Evolutionary conservation across 2,329 filamentous ascomycete species (phyloP), one percentile per base, ranked within the genome.

Genomic region (Fusarium transvaalense): DNA sequence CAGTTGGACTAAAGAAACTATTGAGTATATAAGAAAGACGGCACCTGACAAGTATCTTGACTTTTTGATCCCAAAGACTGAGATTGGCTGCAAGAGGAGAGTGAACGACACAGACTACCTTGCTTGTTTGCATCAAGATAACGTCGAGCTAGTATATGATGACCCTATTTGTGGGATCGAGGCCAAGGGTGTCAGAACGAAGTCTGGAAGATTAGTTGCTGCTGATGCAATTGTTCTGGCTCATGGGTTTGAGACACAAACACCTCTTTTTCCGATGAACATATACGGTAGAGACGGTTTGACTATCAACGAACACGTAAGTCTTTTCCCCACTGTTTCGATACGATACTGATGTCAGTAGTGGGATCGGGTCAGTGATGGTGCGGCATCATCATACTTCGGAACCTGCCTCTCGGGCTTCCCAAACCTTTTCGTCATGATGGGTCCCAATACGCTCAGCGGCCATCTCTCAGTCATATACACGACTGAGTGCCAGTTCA

Each of bases 401-500:
- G 83, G 84, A n/a, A 84, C 83, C 2, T 83, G 81, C 34, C 61
- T 85, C 0, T 80, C 82, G 2, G 74, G 75, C 1, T 84, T 84
- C 57, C 82, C 82, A 6, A 84, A 83, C 62, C 80, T 84, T 71
- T 76, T 75, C 32, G 56, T 76, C 42, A 69, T 76, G 64, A 73
- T 76, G 72, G 74, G 74, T 0, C 82, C 75, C 3, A 76, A 76
- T 23, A 75, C 75, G 1, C 75, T 82, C 4, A 85, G 81, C 1
- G 84, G 84, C 0, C 84, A 86, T 64, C 73, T 84, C 1, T 83
- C 80, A 1, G 83, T 85, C 6, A 82, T 85, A 21, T 85, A 82
- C 69, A 82, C 82, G 1, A 80, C 81, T 1, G 84, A 86, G 68
- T 85, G 83, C 66, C 83, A 86, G 59, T 83, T 86, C 54, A 84